Base-by-base conservation (phyloP, 2,329 filamentous ascomycete species). In the Pyrenophora graminea region DNA sequence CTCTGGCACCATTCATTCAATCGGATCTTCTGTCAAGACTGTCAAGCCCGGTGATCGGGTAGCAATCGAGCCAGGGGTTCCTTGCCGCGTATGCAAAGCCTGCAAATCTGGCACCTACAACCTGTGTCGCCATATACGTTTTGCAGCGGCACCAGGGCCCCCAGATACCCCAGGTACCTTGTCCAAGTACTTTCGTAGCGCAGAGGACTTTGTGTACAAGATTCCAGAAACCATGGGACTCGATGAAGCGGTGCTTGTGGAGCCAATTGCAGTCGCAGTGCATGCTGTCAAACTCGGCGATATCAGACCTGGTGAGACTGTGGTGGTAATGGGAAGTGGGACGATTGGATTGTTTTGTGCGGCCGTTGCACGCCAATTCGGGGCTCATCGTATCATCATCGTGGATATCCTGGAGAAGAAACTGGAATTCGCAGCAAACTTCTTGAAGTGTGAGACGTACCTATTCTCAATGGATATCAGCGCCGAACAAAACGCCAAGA, bases 31-130 rank as follows among this genome's bases (percentile, higher is more conserved):
- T 31, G 91, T 96, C 49, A 90, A 80, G 15, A 74, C 78, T 62
- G 82, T 96, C 68, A 83, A 88, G 67, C 80, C 88, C 31, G 93
- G 93, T 64, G 92, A 97, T 76, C 88, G 90, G 57, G 90, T 97
- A 49, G 92, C 93, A 48, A 82, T 97, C 68, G 93, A 97, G 78
- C 93, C 92, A 52, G 94, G 95, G 71, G 82, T 95, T 56, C 91
- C 94, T 71, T 97, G 93, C 80, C 85, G 87, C 71, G 82, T 83
- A 63, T 97, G 92, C 81, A 88, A 91, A 74, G 87, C 89, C 10
- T 97, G 92, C 74, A 80, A 95, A 62, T 91, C 88, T 9, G 93
- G 93, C 37, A 85, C 89, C 57, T 97, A 97, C 80, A 96, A 97
- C 72, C 90, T 92, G 45, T 97, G 93, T 77, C 88, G 91, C 63